phyloP scores from a whole-genome alignment of 306 rosid species.

The Sphenostylis stenocarpa region DNA sequence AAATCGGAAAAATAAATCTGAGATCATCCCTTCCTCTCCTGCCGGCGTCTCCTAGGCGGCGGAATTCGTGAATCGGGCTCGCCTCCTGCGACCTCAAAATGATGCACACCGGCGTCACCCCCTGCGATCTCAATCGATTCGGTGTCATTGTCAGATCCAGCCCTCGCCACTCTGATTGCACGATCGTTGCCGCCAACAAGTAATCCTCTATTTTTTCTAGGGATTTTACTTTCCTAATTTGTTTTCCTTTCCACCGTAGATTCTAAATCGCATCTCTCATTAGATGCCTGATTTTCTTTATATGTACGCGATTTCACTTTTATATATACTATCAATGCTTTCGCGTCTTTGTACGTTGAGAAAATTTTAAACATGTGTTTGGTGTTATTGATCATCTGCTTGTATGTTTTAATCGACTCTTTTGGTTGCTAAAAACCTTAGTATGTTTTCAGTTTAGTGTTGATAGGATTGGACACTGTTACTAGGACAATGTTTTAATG shows the following conservation, averaged over 20 bases:
- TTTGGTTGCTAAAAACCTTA: not conserved
- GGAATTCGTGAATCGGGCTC: constrained; percentile 87
- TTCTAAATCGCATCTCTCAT: not conserved
- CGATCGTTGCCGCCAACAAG: constrained; percentile 98
- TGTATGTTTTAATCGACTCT: not conserved
- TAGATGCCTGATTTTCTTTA: not conserved
- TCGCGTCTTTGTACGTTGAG: not conserved
- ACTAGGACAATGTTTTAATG: not conserved
- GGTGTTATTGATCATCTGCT: not conserved
- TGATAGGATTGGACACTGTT: not conserved
- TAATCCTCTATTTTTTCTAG: constrained; percentile 20
- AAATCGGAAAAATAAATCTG: no score
- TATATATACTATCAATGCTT: no score
- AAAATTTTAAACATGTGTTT: no score
- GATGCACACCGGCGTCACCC: constrained; percentile 96
- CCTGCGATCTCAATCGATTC: constrained; percentile 92
- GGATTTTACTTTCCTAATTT: not conserved
- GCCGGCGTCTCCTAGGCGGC: constrained; percentile 75
- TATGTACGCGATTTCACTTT: not conserved
- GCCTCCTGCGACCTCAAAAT: constrained; percentile 98
- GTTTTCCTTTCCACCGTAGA: not conserved
- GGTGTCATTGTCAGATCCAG: constrained; percentile 93
- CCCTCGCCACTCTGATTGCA: constrained; percentile 89
- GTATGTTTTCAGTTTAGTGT: not conserved
- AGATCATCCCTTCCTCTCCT: constrained; percentile 59